These are phyloP conservation scores for Crithidia sp. DNA, from an alignment of 208 protist genomes.

Conservation along the genomic window DNA sequence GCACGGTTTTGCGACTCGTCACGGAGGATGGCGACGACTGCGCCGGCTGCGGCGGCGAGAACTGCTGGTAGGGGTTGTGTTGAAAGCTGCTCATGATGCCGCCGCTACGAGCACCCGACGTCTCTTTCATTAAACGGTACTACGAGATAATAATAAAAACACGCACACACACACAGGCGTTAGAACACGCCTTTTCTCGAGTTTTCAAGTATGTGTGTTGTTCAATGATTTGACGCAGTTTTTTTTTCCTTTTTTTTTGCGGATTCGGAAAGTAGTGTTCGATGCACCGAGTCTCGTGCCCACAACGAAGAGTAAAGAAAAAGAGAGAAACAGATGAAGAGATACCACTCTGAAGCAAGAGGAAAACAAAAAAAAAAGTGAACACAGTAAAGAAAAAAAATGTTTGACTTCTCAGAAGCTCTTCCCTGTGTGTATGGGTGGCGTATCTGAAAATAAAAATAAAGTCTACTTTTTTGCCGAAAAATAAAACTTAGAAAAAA, in stretches of 20 bases:
- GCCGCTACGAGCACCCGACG: background rate
- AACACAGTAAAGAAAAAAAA: background rate
- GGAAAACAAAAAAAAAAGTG: background rate
- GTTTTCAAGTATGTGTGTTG: no score
- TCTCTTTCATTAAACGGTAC: no score
- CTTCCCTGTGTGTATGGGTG: background rate
- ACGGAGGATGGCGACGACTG: background rate
- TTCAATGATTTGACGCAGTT: background rate
- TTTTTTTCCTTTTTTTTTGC: background rate
- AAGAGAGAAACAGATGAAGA: background rate
- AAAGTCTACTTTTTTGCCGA: background rate
- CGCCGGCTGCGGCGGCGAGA: slow-evolving; percentile 14
- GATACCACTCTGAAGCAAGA: background rate
- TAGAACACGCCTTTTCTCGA: no score
- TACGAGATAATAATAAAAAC: background rate
- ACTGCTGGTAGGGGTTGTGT: slow-evolving; percentile 40
- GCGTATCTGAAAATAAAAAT: background rate
- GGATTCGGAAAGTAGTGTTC: background rate
- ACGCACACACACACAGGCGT: background rate
- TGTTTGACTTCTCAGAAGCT: no score
- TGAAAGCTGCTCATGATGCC: slow-evolving; percentile 30
- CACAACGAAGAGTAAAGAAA: background rate
- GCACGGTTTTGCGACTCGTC: background rate
- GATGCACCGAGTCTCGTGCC: background rate
- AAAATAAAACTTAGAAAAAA: no score